Conservation (phyloP, 768 basidiomycete species). For the Lactifluus volemus region DNA sequence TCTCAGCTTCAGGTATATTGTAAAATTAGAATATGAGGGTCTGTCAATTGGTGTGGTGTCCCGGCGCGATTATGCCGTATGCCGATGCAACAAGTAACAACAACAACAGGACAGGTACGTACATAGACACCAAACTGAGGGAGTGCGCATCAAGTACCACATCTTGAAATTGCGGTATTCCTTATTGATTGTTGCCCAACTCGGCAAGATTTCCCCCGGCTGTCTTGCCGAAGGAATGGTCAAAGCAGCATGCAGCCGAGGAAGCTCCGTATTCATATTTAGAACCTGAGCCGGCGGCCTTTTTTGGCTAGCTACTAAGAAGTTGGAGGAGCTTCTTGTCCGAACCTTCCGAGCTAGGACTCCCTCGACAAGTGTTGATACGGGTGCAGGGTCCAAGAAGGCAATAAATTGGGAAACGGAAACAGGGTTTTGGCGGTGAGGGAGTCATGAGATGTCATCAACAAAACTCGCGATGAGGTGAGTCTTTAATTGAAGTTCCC, state of each 20-base stretch:
- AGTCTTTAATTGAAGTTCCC: too few species aligned
- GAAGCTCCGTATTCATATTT: not conserved
- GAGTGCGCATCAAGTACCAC: not conserved
- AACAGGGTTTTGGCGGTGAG: not conserved
- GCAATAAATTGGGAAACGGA: constrained; percentile 10
- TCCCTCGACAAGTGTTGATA: constrained; percentile 5
- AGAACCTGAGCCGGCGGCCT: not conserved
- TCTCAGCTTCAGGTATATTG: not conserved
- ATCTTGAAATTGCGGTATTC: not conserved
- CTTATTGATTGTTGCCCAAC: not conserved
- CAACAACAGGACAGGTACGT: not conserved
- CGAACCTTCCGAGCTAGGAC: constrained; percentile 3
- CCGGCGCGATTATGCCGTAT: not conserved
- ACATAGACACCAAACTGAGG: not conserved
- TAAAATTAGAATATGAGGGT: not conserved
- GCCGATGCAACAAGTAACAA: not conserved
- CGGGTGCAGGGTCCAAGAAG: not conserved
- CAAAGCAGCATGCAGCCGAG: not conserved
- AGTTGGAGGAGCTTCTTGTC: not conserved
- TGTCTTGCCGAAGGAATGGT: not conserved
- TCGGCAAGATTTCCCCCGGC: not conserved
- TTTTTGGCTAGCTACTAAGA: not conserved
- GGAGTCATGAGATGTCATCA: not conserved
- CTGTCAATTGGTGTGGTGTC: not conserved
- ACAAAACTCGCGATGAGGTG: too few species aligned